phyloP scores from a whole-genome alignment of 257 asterid genomes.

The Solanum phureja region DNA sequence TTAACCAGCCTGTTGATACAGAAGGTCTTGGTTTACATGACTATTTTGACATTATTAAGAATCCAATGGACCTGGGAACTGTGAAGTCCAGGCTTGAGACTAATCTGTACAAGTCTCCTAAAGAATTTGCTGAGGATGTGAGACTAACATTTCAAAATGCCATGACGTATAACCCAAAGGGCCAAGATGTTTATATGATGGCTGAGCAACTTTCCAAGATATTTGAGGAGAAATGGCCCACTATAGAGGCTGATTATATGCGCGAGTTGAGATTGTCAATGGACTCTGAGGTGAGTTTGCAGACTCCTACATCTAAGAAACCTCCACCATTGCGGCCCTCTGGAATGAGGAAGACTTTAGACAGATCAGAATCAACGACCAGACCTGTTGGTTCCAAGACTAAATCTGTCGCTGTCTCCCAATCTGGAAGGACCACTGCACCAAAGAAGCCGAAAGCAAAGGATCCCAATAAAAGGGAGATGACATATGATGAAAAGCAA shows the following conservation, averaged over 20 bases:
- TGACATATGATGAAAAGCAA: slow-evolving; percentile 92
- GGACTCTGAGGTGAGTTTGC: slow-evolving; percentile 35
- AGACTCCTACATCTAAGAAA: slow-evolving; percentile 44
- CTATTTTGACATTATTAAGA: slow-evolving; percentile 57
- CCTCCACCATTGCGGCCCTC: slow-evolving; percentile 25
- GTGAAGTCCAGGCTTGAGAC: slow-evolving; percentile 49
- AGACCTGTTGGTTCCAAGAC: slow-evolving; percentile 25
- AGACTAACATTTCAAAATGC: slow-evolving; percentile 77
- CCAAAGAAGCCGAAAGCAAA: slow-evolving; percentile 88
- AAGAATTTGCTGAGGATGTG: slow-evolving; percentile 76
- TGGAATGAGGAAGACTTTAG: slow-evolving; percentile 21
- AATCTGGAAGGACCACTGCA: slow-evolving; percentile 32
- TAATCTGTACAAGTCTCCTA: slow-evolving; percentile 60
- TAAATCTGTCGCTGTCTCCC: slow-evolving; percentile 21
- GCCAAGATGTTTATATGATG: slow-evolving; percentile 77
- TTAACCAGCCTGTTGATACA: slow-evolving; percentile 67
- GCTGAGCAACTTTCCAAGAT: slow-evolving; percentile 57
- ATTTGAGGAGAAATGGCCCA: slow-evolving; percentile 64
- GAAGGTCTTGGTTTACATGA: slow-evolving; percentile 72
- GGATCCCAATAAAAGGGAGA: slow-evolving; percentile 81
- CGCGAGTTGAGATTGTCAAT: slow-evolving; percentile 27
- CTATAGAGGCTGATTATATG: slow-evolving; percentile 47
- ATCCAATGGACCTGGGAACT: slow-evolving; percentile 83
- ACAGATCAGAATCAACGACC: slow-evolving; percentile 28
- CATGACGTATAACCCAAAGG: slow-evolving; percentile 73